phyloP scores from a whole-genome alignment of 2,329 filamentous ascomycete genomes.

The Ustilaginoidea virens region DNA sequence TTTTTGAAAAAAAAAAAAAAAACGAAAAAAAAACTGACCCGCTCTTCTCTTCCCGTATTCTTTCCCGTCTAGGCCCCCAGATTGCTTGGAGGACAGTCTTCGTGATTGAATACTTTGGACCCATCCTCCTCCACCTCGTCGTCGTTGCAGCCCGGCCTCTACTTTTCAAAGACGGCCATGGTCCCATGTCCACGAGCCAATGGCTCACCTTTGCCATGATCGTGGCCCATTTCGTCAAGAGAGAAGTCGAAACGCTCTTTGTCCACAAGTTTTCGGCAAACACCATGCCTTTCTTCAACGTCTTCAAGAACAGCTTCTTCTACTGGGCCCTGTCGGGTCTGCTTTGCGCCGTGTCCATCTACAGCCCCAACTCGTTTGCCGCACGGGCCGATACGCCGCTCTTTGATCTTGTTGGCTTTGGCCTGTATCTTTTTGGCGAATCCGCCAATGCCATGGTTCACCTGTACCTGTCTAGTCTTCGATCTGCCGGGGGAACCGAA shows the following conservation, averaged over 20 bases:
- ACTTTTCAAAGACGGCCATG: constrained; percentile 28
- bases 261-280: constrained; percentile 89
- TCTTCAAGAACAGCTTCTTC: constrained; percentile 89
- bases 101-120: constrained; percentile 87
- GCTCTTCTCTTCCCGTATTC: neutral
- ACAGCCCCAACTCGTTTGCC: constrained; percentile 57
- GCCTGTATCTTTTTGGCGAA: constrained; percentile 64
- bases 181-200: constrained; percentile 50
- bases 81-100: constrained; percentile 89
- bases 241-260: constrained; percentile 86
- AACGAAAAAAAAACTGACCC: neutral
- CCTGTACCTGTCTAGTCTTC: constrained; percentile 59
- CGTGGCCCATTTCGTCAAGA: constrained; percentile 78
- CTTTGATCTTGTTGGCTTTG: constrained; percentile 52
- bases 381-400: constrained; percentile 32
- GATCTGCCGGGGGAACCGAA: constrained; percentile 66
- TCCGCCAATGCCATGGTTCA: constrained; percentile 69
- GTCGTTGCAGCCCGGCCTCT: constrained; percentile 58
- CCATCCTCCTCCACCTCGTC: constrained; percentile 71
- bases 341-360: constrained; percentile 72
- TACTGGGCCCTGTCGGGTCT: constrained; percentile 82
- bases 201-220: constrained; percentile 60
- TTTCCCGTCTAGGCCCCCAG: constrained; percentile 50
- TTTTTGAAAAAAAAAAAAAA: too few species aligned
- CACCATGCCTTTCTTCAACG: constrained; percentile 83